Base-by-base conservation (phyloP, 768 basidiomycete species). In the Dendrothele bispora region DNA sequence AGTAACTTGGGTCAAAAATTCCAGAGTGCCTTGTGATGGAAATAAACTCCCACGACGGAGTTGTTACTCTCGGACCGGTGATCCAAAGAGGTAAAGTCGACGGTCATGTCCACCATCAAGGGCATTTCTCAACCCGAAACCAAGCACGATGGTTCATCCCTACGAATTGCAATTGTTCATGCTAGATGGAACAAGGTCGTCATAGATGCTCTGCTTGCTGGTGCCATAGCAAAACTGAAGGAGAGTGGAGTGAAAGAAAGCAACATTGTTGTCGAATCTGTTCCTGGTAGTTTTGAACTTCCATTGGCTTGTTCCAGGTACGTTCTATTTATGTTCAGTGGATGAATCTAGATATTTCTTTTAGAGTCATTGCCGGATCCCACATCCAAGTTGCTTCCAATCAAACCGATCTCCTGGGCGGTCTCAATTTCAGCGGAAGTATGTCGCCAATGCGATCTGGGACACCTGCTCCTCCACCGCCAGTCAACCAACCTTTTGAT, bases 221-320 rank as follows among this genome's bases (percentile, higher is more conserved):
- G 97, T 29, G 82, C 88, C 3, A 67, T 91, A 45, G 69, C 73
- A 18, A 94, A 91, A 62, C 79, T 99, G 55, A 87, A 84, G 69
- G 83, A 83, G 59, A 73, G 78, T 27, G 95, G 95, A 21, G 95
- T 98, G 53, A 88, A 88, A 71, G 82, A 91, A 42, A 75, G 77
- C 62, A 95, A 98, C 59, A 98, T 99, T 60, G 78, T 93, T 42
- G 71, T 95, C 36, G 87, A 95, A 71, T 87, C 85, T 28, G 93
- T 99, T 1, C 94, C 95, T 0, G 97, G 97, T 7, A 91, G 88
- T 69, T 99, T 85, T 65, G 97, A 99, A 73, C 78, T 99, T 17
- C 97, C 97, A 61, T 83, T 73, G 74, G 83, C 94, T 12, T 88
- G 84, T 60, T 82, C 87, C 56, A 84, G 83, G 95, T 97, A 65